Evolutionary conservation across 768 basidiomycete species (phyloP).

Genomic region (Chlorophyllum brunneum): DNA sequence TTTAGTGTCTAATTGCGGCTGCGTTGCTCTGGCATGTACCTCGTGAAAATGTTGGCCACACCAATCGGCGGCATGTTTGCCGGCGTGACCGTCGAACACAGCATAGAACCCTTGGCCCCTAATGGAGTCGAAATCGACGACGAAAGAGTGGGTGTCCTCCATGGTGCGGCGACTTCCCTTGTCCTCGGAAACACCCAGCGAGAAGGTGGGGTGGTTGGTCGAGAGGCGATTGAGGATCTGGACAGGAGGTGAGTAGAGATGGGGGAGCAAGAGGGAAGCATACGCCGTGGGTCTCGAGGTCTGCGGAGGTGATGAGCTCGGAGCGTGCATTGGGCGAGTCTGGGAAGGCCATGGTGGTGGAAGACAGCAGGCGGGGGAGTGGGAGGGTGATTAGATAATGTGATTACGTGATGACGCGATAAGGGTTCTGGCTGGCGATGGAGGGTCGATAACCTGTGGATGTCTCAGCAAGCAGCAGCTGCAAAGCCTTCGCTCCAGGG

Average conservation of each 20-base stretch:
- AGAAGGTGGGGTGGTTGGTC: constrained; percentile 56
- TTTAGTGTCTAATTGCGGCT: not conserved
- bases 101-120: constrained; percentile 98
- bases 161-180: constrained; percentile 88
- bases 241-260: constrained; percentile 1
- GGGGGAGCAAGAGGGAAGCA: constrained; percentile 21
- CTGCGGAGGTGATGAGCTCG: constrained; percentile 76
- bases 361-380: not conserved
- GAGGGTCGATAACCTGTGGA: constrained; percentile 49
- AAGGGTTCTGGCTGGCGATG: constrained; percentile 3
- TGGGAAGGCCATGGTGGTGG: constrained; percentile 35
- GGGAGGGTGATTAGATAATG: constrained; percentile 14
- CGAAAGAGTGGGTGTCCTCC: constrained; percentile 97
- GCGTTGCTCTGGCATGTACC: constrained; percentile 32
- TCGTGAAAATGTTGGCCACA: constrained; percentile 96
- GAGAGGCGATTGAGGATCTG: constrained; percentile 79
- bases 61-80: constrained; percentile 99
- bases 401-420: constrained; percentile 3
- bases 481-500: constrained; percentile 89
- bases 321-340: constrained; percentile 77
- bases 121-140: constrained; percentile 88
- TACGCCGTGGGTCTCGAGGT: constrained; percentile 76
- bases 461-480: constrained; percentile 86
- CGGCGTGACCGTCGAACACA: constrained; percentile 97
- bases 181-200: constrained; percentile 77